phyloP scores from a whole-genome alignment of 192 early-diverging fungal species.

The Cladochytrium replicatum region DNA sequence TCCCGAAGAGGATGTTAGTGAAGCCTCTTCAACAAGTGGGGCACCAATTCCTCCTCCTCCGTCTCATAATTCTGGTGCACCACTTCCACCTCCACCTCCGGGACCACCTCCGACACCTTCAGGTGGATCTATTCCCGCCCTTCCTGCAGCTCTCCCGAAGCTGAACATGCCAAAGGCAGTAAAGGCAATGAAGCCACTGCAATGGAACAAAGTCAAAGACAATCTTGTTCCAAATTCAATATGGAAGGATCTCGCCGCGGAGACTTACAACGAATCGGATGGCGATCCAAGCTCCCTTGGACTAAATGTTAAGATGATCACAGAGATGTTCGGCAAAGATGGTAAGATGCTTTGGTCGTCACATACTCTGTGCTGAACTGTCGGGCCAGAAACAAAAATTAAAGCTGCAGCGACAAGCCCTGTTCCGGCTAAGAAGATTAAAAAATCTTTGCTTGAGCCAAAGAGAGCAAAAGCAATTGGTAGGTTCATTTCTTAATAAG shows the following conservation, averaged over 20 bases:
- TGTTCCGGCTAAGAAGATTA: not conserved
- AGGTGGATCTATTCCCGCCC: not conserved
- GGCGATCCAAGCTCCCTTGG: not conserved
- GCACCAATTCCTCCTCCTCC: not conserved
- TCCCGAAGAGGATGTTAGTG: too few species aligned
- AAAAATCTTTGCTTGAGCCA: not conserved
- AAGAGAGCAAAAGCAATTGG: not conserved
- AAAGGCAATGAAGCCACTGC: conserved; percentile 21
- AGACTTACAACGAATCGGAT: conserved; percentile 19
- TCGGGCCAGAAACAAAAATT: not conserved
- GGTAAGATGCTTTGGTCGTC: not conserved
- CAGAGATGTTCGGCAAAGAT: conserved; percentile 23
- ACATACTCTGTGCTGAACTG: not conserved
- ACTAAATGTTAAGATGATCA: conserved; percentile 25
- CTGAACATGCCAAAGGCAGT: conserved; percentile 13
- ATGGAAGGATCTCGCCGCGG: conserved; percentile 28
- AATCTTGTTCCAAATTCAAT: conserved; percentile 17
- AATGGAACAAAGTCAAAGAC: conserved; percentile 34
- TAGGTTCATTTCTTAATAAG: too few species aligned
- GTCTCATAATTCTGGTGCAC: conserved; percentile 1
- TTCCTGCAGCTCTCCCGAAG: conserved; percentile 7
- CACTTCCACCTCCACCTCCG: conserved; percentile 17
- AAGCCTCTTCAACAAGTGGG: too few species aligned
- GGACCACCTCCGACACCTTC: conserved; percentile 6
- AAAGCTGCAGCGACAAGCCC: not conserved